Evolutionary conservation across 2,329 filamentous ascomycete genomes (phyloP).

Genomic region (Helminthosporium solani): DNA sequence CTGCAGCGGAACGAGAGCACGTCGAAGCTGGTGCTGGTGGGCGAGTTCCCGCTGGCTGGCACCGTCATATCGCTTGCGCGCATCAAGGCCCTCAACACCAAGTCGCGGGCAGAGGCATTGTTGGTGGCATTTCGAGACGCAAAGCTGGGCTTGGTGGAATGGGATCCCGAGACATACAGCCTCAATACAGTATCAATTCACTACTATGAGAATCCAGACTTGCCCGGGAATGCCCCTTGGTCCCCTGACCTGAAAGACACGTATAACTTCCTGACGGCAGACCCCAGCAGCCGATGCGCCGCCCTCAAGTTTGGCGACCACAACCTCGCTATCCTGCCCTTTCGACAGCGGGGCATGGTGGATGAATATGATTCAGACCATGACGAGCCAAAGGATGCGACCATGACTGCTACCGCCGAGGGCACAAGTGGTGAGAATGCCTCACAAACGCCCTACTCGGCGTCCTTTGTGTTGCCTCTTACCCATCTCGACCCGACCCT

Average conservation of each 20-base stretch:
- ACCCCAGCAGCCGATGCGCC: constrained; percentile 89
- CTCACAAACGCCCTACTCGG: constrained; percentile 70
- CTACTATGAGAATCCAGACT: constrained; percentile 94
- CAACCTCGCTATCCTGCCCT: constrained; percentile 90
- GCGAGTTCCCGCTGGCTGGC: constrained; percentile 80
- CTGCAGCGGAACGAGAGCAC: constrained; percentile 64
- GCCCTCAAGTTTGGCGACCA: constrained; percentile 88
- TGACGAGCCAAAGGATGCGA: constrained; percentile 55
- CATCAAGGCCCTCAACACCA: constrained; percentile 70
- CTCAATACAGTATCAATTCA: constrained; percentile 92
- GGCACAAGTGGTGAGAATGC: constrained; percentile 39
- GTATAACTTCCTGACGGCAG: constrained; percentile 79
- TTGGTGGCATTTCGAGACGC: constrained; percentile 85
- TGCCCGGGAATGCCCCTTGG: constrained; percentile 75
- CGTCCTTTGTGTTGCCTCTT: constrained; percentile 90
- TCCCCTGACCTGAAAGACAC: constrained; percentile 72
- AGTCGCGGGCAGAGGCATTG: constrained; percentile 79
- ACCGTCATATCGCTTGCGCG: constrained; percentile 80
- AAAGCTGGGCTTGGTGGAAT: constrained; percentile 89
- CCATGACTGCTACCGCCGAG: constrained; percentile 36
- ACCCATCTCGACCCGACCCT: constrained; percentile 85
- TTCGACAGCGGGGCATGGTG: constrained; percentile 80
- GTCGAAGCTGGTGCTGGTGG: constrained; percentile 79
- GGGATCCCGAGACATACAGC: constrained; percentile 77
- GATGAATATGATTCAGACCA: constrained; percentile 85